phyloP scores from a whole-genome alignment of 139 green algal genomes.

The Prasinococcaceae sp. region DNA sequence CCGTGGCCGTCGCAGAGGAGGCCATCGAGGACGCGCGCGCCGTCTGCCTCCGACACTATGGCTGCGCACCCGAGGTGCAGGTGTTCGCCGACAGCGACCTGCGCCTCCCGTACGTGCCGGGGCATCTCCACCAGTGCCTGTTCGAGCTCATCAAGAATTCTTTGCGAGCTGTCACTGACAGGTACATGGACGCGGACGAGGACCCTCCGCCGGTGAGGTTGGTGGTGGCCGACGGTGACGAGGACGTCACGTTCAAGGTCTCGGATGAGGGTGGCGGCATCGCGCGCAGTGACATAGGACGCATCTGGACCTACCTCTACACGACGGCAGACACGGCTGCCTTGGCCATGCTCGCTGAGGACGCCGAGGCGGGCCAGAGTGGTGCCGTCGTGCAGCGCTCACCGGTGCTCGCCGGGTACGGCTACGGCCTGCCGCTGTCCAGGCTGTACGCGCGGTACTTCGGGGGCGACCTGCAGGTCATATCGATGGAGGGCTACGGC shows the following conservation, averaged over 20 bases:
- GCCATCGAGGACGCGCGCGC: constrained; percentile 80
- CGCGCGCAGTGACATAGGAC: constrained; percentile 63
- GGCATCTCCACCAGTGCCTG: constrained; percentile 94
- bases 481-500: constrained; percentile 96
- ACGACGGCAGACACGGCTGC: constrained; percentile 69
- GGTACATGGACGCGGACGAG: constrained; percentile 60
- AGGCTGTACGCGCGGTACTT: constrained; percentile 73
- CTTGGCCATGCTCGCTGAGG: too few relatives aligned
- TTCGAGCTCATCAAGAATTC: constrained; percentile 87
- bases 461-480: constrained; percentile 86
- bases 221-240: constrained; percentile 84
- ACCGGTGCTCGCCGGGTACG: constrained; percentile 74
- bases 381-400: constrained; percentile 2
- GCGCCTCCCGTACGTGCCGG: constrained; percentile 88
- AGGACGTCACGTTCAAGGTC: constrained; percentile 96
- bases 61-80: constrained; percentile 49
- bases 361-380: too few relatives aligned
- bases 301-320: constrained; percentile 99
- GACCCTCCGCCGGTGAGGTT: constrained; percentile 72
- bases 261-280: constrained; percentile 95
- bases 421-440: constrained; percentile 88
- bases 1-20: constrained; percentile 50
- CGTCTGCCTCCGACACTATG: constrained; percentile 87
- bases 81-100: constrained; percentile 82
- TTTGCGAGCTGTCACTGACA: constrained; percentile 74